phyloP scores from a whole-genome alignment of 805 yeast genomes.

The Wickerhamiella qilinensis region DNA sequence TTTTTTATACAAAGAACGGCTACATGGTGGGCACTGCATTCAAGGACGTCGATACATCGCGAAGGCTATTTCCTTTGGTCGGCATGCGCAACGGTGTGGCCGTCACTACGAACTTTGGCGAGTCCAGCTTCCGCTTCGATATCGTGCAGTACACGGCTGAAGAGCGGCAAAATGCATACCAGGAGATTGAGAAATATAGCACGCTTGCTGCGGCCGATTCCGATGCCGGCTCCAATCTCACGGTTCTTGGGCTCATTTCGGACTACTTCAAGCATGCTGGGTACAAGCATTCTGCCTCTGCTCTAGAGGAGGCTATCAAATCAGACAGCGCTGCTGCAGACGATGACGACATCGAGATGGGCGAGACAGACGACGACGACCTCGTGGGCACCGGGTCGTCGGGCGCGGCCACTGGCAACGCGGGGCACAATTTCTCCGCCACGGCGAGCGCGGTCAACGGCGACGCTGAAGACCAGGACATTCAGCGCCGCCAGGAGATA shows the following conservation, averaged over 20 bases:
- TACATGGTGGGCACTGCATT: constrained; percentile 41
- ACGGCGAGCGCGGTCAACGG: background rate
- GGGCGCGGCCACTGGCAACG: constrained; percentile 9
- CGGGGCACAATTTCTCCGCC: no score
- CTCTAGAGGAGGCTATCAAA: constrained; percentile 32
- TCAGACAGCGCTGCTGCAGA: constrained; percentile 2
- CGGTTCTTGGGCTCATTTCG: constrained; percentile 25
- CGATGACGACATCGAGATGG: constrained; percentile 7
- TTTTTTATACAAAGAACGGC: constrained; percentile 77
- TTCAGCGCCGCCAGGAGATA: constrained; percentile 27
- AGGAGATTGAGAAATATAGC: background rate
- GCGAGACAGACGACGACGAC: background rate
- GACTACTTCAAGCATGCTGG: constrained; percentile 46
- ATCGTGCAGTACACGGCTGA: constrained; percentile 35
- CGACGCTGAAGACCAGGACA: background rate
- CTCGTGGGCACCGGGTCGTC: background rate
- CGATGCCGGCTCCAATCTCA: constrained; percentile 1
- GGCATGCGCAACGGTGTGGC: constrained; percentile 30
- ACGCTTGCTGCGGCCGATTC: background rate
- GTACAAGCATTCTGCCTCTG: constrained; percentile 34
- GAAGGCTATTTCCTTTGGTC: constrained; percentile 32
- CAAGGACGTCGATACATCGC: constrained; percentile 24
- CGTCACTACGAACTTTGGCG: constrained; percentile 36
- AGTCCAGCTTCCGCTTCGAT: constrained; percentile 39
- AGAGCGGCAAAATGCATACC: constrained; percentile 21